These are phyloP conservation scores for Prunus mume DNA, from an alignment of 306 rosid species.

Conservation along the genomic window DNA sequence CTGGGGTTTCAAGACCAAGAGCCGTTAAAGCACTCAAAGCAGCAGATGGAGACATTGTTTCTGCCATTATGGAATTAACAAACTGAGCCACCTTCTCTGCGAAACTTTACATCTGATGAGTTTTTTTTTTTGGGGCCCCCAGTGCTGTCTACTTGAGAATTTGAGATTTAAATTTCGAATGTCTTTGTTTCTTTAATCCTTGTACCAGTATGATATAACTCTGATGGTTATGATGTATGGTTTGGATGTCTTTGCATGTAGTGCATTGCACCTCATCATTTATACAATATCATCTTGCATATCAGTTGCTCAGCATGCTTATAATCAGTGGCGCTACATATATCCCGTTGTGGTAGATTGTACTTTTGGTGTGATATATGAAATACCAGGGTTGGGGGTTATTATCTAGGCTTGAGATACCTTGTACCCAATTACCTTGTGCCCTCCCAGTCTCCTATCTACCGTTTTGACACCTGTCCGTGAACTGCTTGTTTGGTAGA, in stretches of 20 bases:
- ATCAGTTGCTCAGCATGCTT: no score
- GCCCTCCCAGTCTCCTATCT: no score
- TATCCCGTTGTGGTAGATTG: no score
- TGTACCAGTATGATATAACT: not conserved
- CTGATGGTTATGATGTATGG: not conserved
- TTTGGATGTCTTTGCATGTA: not conserved
- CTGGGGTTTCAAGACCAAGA: constrained; percentile 71
- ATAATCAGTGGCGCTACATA: no score
- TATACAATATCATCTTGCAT: no score
- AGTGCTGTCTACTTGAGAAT: not conserved
- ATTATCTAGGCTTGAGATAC: no score
- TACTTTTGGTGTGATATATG: no score
- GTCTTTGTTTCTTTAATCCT: not conserved
- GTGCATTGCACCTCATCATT: no score
- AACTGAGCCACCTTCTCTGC: constrained; percentile 27
- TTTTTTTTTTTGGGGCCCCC: not conserved
- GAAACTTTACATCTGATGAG: not conserved
- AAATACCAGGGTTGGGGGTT: no score
- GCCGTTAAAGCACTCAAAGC: constrained; percentile 81
- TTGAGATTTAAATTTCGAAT: not conserved
- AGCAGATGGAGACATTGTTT: constrained; percentile 68
- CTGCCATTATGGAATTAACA: constrained; percentile 88
- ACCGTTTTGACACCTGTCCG: no score
- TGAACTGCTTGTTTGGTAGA: no score
- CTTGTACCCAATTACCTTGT: no score